Conservation (phyloP, 2,329 filamentous ascomycete genomes). For the Fusarium sp. region DNA sequence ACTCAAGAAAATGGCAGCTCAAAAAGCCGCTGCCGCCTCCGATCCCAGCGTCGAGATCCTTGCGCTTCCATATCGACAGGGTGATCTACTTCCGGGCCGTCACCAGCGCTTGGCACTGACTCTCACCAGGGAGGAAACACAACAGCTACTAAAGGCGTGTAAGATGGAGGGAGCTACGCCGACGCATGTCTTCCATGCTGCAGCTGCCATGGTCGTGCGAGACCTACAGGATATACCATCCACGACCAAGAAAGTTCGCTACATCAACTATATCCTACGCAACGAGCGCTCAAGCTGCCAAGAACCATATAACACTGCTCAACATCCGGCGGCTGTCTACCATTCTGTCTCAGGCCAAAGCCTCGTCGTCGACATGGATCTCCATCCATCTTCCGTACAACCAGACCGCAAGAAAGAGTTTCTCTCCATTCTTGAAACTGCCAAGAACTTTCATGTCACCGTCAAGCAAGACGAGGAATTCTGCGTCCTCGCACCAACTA, state of each 20-base stretch:
- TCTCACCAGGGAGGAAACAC: slow-evolving; percentile 26
- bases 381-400: not conserved
- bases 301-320: slow-evolving; percentile 31
- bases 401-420: slow-evolving; percentile 30
- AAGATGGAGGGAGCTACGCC: slow-evolving; percentile 36
- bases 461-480: slow-evolving; percentile 45
- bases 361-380: slow-evolving; percentile 39
- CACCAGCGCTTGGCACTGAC: slow-evolving; percentile 40
- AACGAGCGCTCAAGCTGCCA: slow-evolving; percentile 43
- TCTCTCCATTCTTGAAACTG: slow-evolving; percentile 27
- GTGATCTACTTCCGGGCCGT: slow-evolving; percentile 16
- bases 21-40: not conserved
- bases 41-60: not conserved
- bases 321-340: slow-evolving; percentile 42
- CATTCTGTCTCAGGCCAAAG: slow-evolving; percentile 43
- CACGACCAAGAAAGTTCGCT: slow-evolving; percentile 21
- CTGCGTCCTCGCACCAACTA: slow-evolving; percentile 34
- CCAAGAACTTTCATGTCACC: slow-evolving; percentile 41
- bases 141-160: slow-evolving; percentile 24
- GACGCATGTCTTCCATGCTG: slow-evolving; percentile 47
- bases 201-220: slow-evolving; percentile 42
- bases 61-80: slow-evolving; percentile 33
- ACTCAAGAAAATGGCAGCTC: not conserved
- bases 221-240: slow-evolving; percentile 29
- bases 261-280: slow-evolving; percentile 45